These are phyloP conservation scores for Phytophthora pisi DNA, from an alignment of 352 stramenopile genomes.

Conservation along the genomic window DNA sequence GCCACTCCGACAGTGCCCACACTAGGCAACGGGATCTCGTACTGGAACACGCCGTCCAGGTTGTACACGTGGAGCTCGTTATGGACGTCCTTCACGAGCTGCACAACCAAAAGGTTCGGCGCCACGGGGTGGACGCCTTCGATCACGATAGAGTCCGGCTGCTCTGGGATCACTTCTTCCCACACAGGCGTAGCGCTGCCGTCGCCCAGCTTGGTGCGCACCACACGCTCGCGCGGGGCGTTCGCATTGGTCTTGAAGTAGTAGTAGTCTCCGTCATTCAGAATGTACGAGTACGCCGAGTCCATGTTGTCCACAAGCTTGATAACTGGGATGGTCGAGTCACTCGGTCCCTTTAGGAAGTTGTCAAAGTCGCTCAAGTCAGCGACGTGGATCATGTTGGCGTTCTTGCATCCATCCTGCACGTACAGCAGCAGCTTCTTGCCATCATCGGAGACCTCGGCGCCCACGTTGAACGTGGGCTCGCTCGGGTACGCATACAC, in stretches of 20 bases:
- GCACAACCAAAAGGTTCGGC: conserved; percentile 73
- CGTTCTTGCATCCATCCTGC: conserved; percentile 89
- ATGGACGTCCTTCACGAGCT: conserved; percentile 85
- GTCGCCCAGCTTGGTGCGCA: conserved; percentile 52
- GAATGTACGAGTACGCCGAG: conserved; percentile 80
- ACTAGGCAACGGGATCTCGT: conserved; percentile 70
- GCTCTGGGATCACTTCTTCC: conserved; percentile 87
- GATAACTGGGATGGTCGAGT: conserved; percentile 52
- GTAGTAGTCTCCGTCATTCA: conserved; percentile 89
- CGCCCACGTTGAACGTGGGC: conserved; percentile 70
- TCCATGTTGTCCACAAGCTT: conserved; percentile 91
- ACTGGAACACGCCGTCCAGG: conserved; percentile 73
- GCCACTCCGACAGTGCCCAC: conserved; percentile 71
- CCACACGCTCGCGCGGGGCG: conserved; percentile 79
- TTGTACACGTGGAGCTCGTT: conserved; percentile 84
- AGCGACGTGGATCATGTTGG: conserved; percentile 88
- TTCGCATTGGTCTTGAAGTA: conserved; percentile 89
- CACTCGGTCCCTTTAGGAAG: conserved; percentile 45
- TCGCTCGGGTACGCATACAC: conserved; percentile 81
- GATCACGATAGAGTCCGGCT: conserved; percentile 75
- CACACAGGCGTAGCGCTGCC: conserved; percentile 40
- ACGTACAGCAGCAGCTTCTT: conserved; percentile 79
- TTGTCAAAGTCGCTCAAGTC: conserved; percentile 54
- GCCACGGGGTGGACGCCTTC: conserved; percentile 69
- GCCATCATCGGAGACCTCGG: conserved; percentile 79